phyloP scores from a whole-genome alignment of 805 yeast species.

The Ogataea kodamae region DNA sequence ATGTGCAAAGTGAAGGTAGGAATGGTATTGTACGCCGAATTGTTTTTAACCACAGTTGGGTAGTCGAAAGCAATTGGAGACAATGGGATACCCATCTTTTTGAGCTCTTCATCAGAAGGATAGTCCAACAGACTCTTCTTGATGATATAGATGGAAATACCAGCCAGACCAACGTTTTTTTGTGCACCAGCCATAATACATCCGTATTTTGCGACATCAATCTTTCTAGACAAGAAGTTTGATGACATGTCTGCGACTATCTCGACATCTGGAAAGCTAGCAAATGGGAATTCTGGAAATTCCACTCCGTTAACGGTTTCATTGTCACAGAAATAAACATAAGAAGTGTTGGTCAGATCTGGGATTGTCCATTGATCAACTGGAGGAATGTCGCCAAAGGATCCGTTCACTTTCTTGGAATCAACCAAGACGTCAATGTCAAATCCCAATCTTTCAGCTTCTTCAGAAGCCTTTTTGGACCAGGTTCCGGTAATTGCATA shows the following conservation, averaged over 20 bases:
- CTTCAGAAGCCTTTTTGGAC: constrained; percentile 87
- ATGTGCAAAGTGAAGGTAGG: constrained; percentile 91
- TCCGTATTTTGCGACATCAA: constrained; percentile 84
- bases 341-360: constrained; percentile 67
- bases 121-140: constrained; percentile 73
- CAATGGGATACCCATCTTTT: constrained; percentile 61
- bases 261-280: constrained; percentile 65
- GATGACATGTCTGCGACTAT: constrained; percentile 95
- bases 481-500: constrained; percentile 91
- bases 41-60: constrained; percentile 80
- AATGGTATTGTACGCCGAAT: constrained; percentile 93
- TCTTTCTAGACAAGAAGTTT: constrained; percentile 73
- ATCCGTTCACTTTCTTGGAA: constrained; percentile 53
- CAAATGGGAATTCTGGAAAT: constrained; percentile 49
- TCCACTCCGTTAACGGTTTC: constrained; percentile 97
- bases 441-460: constrained; percentile 79
- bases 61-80: constrained; percentile 87
- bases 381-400: constrained; percentile 65
- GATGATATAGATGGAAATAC: constrained; percentile 86
- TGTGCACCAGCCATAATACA: constrained; percentile 97
- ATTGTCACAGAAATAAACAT: constrained; percentile 88
- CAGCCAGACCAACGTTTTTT: constrained; percentile 96
- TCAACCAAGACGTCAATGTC: constrained; percentile 68
- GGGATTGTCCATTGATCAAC: constrained; percentile 60
- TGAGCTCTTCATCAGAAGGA: constrained; percentile 60